These are phyloP conservation scores for Nematodospora valgi DNA, from an alignment of 805 yeast species.

Conservation along the genomic window DNA sequence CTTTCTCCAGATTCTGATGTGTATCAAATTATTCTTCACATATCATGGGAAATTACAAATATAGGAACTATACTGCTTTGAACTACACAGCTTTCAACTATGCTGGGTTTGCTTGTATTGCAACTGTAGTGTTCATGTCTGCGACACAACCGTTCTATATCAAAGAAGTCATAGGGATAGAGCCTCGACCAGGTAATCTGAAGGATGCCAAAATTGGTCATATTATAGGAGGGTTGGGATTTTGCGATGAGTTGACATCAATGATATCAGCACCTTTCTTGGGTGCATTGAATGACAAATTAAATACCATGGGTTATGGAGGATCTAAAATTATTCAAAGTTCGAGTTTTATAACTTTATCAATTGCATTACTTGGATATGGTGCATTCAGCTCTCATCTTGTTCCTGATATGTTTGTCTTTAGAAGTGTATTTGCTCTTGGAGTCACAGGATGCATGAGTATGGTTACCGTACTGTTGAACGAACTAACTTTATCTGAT, in stretches of 20 bases:
- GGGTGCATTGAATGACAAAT: conserved; percentile 60
- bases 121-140: conserved; percentile 36
- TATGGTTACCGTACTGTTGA: conserved; percentile 58
- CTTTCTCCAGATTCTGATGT: no score
- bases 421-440: conserved; percentile 55
- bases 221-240: conserved; percentile 35
- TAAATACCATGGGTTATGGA: conserved; percentile 24
- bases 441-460: conserved; percentile 57
- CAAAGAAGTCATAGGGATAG: conserved; percentile 26
- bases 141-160: conserved; percentile 41
- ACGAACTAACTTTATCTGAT: conserved; percentile 50
- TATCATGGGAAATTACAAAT: conserved; percentile 1
- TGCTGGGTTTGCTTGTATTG: conserved; percentile 36
- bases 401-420: conserved; percentile 40
- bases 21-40: background rate
- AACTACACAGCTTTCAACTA: conserved; percentile 33
- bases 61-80: conserved; percentile 9
- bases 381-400: conserved; percentile 35
- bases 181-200: conserved; percentile 8
- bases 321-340: conserved; percentile 56
- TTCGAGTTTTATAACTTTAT: conserved; percentile 46
- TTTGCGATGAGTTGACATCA: conserved; percentile 57
- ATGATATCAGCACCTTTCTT: conserved; percentile 55
- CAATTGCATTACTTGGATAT: conserved; percentile 46
- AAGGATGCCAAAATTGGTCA: conserved; percentile 27